Conservation (phyloP, 352 stramenopile genomes). For the Phytophthora melonis region DNA sequence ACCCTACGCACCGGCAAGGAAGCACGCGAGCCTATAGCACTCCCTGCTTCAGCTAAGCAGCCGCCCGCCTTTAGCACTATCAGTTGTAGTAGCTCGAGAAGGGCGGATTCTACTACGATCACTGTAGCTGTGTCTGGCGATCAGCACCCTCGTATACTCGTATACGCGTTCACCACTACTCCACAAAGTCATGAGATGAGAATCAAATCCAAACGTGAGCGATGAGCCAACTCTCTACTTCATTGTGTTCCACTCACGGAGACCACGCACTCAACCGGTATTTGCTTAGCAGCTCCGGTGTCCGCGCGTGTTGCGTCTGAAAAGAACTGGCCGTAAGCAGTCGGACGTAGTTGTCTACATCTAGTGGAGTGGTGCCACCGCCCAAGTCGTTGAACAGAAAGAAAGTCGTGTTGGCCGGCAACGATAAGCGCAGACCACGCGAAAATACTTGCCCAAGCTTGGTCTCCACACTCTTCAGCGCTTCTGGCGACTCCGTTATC, state of each 20-base stretch:
- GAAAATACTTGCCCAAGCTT: slow-evolving; percentile 44
- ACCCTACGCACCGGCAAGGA: slow-evolving; percentile 36
- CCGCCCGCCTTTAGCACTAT: slow-evolving; percentile 40
- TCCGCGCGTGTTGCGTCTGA: slow-evolving; percentile 38
- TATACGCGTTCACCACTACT: slow-evolving; percentile 31
- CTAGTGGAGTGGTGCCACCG: background rate
- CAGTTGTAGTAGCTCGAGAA: slow-evolving; percentile 19
- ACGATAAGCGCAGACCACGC: slow-evolving; percentile 37
- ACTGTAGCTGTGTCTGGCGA: slow-evolving; percentile 38
- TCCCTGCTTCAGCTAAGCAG: slow-evolving; percentile 20
- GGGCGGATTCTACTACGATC: slow-evolving; percentile 8
- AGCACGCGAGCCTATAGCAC: slow-evolving; percentile 29
- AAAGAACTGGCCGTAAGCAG: slow-evolving; percentile 29
- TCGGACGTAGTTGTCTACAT: slow-evolving; percentile 18
- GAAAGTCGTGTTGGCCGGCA: slow-evolving; percentile 51
- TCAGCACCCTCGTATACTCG: slow-evolving; percentile 33
- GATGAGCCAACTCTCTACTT: slow-evolving; percentile 14
- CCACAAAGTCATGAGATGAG: slow-evolving; percentile 15
- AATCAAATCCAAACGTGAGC: slow-evolving; percentile 11
- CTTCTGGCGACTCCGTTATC: slow-evolving; percentile 54
- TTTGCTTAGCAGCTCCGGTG: slow-evolving; percentile 30
- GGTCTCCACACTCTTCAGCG: slow-evolving; percentile 35
- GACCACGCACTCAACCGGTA: slow-evolving; percentile 24
- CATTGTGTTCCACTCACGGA: background rate
- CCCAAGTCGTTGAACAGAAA: slow-evolving; percentile 46